phyloP scores from a whole-genome alignment of 2,329 filamentous ascomycete species.

The Fusarium verrucosum region DNA sequence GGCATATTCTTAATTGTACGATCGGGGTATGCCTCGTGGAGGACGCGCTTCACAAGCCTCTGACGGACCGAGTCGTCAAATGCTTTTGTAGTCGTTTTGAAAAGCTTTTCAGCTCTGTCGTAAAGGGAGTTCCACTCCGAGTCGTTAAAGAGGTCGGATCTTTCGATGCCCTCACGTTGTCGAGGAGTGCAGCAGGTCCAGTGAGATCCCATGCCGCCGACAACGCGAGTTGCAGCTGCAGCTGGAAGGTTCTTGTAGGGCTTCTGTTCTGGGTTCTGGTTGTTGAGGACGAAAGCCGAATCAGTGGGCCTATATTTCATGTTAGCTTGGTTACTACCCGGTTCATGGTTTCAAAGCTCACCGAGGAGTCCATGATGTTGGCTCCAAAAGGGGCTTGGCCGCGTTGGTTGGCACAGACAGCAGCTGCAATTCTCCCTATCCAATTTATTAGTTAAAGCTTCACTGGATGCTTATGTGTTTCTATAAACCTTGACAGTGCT shows the following conservation, averaged over 20 bases:
- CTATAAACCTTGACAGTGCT: not conserved
- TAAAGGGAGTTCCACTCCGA: not conserved
- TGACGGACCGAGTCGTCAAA: constrained; percentile 2
- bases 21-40: not conserved
- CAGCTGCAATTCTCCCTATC: not conserved
- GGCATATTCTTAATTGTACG: constrained; percentile 4
- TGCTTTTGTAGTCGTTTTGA: not conserved
- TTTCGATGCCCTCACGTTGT: not conserved
- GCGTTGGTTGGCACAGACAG: constrained; percentile 1
- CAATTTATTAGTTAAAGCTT: not conserved
- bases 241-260: not conserved
- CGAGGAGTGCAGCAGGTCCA: constrained; percentile 7
- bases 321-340: rapidly evolving
- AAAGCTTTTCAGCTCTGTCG: not conserved
- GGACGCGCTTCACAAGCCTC: not conserved
- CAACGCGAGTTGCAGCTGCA: not conserved
- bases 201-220: constrained; percentile 8
- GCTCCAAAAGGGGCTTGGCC: not conserved
- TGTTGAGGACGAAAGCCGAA: not conserved
- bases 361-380: not conserved
- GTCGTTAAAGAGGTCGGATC: not conserved
- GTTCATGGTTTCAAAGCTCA: rapidly evolving
- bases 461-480: too few relatives aligned
- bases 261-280: not conserved
- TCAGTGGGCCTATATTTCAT: not conserved